Evolutionary conservation across 352 stramenopile genomes (phyloP).

Genomic region (Pythium aquatile): DNA sequence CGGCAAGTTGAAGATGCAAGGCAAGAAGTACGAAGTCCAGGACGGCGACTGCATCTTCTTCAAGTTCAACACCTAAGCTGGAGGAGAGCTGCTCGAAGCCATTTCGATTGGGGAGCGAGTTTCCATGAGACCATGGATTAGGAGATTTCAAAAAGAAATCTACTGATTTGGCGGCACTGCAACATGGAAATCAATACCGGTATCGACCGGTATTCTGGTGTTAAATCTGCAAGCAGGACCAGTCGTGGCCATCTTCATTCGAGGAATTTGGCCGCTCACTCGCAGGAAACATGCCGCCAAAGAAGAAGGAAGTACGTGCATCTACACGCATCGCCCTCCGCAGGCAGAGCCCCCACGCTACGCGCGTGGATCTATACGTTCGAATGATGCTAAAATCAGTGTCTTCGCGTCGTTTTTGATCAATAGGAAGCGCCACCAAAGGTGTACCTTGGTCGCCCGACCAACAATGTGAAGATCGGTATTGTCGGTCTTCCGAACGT

Average conservation of each 20-base stretch:
- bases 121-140: conserved; percentile 3
- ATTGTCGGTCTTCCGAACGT: conserved; percentile 99
- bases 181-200: conserved; percentile 5
- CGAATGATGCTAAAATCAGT: background rate
- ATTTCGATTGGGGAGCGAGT: background rate
- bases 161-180: conserved; percentile 8
- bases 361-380: background rate
- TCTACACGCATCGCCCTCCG: background rate
- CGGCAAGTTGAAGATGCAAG: conserved; percentile 87
- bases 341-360: background rate
- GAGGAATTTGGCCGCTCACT: conserved; percentile 6
- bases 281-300: conserved; percentile 20
- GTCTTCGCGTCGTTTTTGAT: background rate
- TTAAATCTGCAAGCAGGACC: conserved; percentile 15
- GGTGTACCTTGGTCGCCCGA: conserved; percentile 80
- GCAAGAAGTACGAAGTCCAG: conserved; percentile 90
- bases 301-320: conserved; percentile 23
- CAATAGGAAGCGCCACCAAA: conserved; percentile 36
- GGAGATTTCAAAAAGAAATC: conserved; percentile 15
- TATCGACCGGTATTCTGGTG: background rate
- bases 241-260: conserved; percentile 16
- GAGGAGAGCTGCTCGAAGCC: conserved; percentile 62
- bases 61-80: conserved; percentile 91
- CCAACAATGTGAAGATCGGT: conserved; percentile 97
- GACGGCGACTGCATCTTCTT: conserved; percentile 91